Evolutionary conservation across 805 yeast genomes (phyloP), one percentile per base, ranked within the genome.

Genomic region (Alloascoidea africana): DNA sequence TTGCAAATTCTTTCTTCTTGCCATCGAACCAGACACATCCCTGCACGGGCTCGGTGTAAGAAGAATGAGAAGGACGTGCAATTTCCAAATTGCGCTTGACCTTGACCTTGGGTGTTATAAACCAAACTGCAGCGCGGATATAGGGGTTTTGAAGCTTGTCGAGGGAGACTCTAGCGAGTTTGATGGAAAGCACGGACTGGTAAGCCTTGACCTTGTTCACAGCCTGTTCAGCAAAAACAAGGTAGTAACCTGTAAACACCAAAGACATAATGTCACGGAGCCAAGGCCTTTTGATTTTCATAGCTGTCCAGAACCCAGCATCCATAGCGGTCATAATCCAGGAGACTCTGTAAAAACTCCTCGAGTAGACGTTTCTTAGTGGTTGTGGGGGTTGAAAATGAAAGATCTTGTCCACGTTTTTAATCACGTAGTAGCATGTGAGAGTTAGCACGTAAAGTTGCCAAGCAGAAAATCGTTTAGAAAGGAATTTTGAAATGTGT

Each of bases 231-330:
- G 55, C 47, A 34, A 51, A 51, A 14, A 47, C 34, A 13, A 51
- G 40, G 35, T 51, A 51, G 40, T 51, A 51, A 6, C 39, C 11
- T 30, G 52, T 37, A 39, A 51, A 48, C 15, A 46, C 30, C 5
- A 51, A 33, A 11, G 52, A 43, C 4, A 46, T 44, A 5, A 52
- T 14, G 17, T 51, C 52, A 5, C 53, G 44, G 1, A 46, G 8
- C 4, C 38, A 36, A 36, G 41, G 44, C 19, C 45, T 42, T 13
- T 41, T 39, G 16, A 51, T 41, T 16, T 49, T 42, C 48, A 51
- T 45, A n/a, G 55, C 56, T 4, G 55, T 51, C 54, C 54, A 51
- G 35, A 50, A 51, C 14, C 55, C 55, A 3, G 55, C 55, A 35
- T 52, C 56, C 15, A 49, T 41, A 3, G 55, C 55, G 5, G 51